Percentiles rank a stretch among this genome's conserved stretches.
Evolutionary conservation across 495 filamentous ascomycete genomes (phyloP).

Genomic region (Hypomontagnella monticulosa): DNA sequence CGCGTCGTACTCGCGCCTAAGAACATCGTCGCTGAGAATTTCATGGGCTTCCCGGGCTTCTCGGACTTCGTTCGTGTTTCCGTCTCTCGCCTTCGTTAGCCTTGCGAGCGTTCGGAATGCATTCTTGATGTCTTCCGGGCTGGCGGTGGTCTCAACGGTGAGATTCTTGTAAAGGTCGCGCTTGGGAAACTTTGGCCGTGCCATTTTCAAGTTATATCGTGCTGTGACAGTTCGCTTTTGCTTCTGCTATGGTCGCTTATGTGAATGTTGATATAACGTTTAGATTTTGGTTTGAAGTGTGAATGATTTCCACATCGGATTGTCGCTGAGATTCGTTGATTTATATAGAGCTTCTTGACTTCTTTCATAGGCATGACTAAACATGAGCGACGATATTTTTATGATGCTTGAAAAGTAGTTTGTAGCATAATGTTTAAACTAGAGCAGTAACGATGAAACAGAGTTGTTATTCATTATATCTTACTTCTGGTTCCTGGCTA

Average conservation of each 20-base stretch:
- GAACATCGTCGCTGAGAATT: slow-evolving; percentile 23
- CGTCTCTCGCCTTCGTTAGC: slow-evolving; percentile 28
- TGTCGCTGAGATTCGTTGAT: background rate
- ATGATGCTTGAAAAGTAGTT: slow-evolving; percentile 6
- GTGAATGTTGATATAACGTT: background rate
- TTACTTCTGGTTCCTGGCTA: background rate
- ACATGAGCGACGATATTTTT: background rate
- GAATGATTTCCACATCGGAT: background rate
- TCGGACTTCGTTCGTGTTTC: slow-evolving; percentile 25
- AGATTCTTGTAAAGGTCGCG: slow-evolving; percentile 34
- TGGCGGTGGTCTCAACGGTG: slow-evolving; percentile 19
- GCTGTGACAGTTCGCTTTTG: background rate
- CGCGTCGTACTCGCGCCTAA: slow-evolving; percentile 27
- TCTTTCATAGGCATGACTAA: background rate
- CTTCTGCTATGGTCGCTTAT: no score
- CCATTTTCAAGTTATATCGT: slow-evolving; percentile 10
- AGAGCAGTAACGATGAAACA: background rate
- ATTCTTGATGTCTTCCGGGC: slow-evolving; percentile 32
- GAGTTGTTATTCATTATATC: slow-evolving; percentile 13
- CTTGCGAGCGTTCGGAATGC: slow-evolving; percentile 23
- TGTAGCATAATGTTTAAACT: background rate
- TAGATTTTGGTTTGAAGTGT: slow-evolving; percentile 2
- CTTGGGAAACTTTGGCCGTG: slow-evolving; percentile 17
- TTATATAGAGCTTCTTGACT: no score
- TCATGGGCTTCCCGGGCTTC: slow-evolving; percentile 35